Percentiles rank a stretch among this genome's conserved stretches.
Conservation (phyloP, 2,329 filamentous ascomycete species). For the Exophiala phaeomuriformis region DNA sequence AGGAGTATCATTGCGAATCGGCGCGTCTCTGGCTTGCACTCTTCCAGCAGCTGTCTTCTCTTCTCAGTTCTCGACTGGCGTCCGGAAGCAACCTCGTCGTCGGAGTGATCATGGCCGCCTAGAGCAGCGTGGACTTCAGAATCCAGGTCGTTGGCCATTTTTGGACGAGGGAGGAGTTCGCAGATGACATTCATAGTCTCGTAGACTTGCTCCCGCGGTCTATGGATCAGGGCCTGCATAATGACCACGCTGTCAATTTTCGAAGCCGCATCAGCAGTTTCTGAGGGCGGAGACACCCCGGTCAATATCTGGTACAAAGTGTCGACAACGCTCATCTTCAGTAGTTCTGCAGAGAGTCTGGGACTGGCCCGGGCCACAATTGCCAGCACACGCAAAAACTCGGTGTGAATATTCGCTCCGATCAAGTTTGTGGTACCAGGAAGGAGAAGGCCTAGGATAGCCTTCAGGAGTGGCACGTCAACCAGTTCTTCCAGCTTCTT, state of each 20-base stretch:
- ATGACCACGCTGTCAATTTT: conserved; percentile 96
- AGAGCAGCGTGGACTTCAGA: conserved; percentile 44
- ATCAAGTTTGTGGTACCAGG: conserved; percentile 95
- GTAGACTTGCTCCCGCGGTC: conserved; percentile 89
- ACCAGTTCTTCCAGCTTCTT: conserved; percentile 87
- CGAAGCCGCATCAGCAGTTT: conserved; percentile 66
- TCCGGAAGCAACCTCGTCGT: conserved; percentile 22
- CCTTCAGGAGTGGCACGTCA: conserved; percentile 75
- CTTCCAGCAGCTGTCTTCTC: conserved; percentile 69
- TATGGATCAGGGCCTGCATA: conserved; percentile 96
- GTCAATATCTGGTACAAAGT: conserved; percentile 96
- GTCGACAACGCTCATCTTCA: conserved; percentile 95
- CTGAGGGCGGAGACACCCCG: conserved; percentile 81
- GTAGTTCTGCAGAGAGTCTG: conserved; percentile 74
- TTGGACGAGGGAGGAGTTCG: conserved; percentile 75
- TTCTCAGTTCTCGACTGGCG: conserved; percentile 51
- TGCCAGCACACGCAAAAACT: conserved; percentile 84
- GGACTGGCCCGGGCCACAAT: conserved; percentile 88
- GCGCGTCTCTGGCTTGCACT: conserved; percentile 79
- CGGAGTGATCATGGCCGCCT: conserved; percentile 40
- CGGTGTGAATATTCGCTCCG: conserved; percentile 87
- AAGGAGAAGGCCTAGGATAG: conserved; percentile 76
- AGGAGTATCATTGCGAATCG: conserved; percentile 90
- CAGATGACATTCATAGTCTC: conserved; percentile 97
- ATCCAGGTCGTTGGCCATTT: conserved; percentile 46